Percentiles rank a stretch among this genome's conserved stretches.
phyloP scores from a whole-genome alignment of 164 flowering plant genomes.

The Echeveria elegans region DNA sequence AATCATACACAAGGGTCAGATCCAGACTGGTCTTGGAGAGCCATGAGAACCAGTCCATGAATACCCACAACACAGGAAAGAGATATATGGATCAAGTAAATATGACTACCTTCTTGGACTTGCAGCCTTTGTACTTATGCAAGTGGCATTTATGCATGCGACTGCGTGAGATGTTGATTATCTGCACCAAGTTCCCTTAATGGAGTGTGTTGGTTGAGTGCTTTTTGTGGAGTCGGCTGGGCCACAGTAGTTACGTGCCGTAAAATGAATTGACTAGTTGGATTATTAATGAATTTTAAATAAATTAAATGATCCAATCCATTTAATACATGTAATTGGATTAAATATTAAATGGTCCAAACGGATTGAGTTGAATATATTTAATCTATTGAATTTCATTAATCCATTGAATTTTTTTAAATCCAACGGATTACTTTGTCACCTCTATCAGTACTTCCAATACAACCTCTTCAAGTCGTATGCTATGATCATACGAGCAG shows the following conservation, averaged over 20 bases:
- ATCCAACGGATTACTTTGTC: too few relatives aligned
- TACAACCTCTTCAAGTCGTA: background rate
- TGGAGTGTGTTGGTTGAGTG: background rate
- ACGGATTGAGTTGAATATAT: too few relatives aligned
- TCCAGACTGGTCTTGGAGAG: constrained; percentile 6
- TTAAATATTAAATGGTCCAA: too few relatives aligned
- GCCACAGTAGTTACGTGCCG: background rate
- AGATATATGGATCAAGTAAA: too few relatives aligned
- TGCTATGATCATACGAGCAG: too few relatives aligned
- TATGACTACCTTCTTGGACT: background rate
- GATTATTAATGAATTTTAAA: too few relatives aligned
- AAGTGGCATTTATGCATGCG: background rate
- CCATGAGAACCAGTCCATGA: constrained; percentile 12
- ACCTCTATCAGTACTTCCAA: too few relatives aligned
- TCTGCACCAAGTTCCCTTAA: background rate
- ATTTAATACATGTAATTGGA: too few relatives aligned
- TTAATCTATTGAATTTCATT: too few relatives aligned
- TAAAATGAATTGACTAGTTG: too few relatives aligned
- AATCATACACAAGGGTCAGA: constrained; percentile 4
- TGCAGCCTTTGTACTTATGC: background rate
- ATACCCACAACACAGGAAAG: background rate
- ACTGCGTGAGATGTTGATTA: background rate
- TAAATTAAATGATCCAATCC: too few relatives aligned
- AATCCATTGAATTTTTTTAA: too few relatives aligned
- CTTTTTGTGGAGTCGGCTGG: background rate